phyloP scores from a whole-genome alignment of 148 eudicot genomes.

The Spergularia bocconei region DNA sequence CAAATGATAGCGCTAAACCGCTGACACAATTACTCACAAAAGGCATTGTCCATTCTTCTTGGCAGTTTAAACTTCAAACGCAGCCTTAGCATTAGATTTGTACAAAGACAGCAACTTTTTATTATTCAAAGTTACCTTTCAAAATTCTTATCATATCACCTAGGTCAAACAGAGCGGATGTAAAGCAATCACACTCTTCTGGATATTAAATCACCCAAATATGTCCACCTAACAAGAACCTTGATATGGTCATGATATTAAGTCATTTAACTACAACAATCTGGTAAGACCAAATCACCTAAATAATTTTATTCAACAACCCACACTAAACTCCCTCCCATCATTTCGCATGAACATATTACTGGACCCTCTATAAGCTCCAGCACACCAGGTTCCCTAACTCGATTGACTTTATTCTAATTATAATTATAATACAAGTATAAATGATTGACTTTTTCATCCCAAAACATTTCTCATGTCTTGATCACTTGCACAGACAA shows the following conservation, averaged over 20 bases:
- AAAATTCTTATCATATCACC: no score
- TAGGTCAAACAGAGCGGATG: no score
- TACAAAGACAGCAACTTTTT: not conserved
- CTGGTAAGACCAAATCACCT: not conserved
- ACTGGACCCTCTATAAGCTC: not conserved
- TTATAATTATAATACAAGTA: not conserved
- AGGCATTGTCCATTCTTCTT: no score
- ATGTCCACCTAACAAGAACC: not conserved
- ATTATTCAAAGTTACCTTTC: not conserved
- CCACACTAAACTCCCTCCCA: not conserved
- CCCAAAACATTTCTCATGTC: not conserved
- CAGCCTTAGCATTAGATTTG: not conserved
- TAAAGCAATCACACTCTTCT: no score
- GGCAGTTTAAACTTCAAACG: not conserved
- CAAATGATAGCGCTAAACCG: no score
- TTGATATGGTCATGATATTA: not conserved
- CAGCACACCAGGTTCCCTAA: not conserved
- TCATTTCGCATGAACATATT: constrained; percentile 1
- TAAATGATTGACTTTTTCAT: constrained; percentile 2
- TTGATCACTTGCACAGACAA: constrained; percentile 1
- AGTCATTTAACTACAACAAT: not conserved
- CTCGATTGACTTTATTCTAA: not conserved
- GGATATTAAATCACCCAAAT: not conserved
- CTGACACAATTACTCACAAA: no score
- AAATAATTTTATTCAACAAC: not conserved